These are phyloP conservation scores for Dispira simplex DNA, from an alignment of 192 early-diverging fungal genomes.

Conservation along the genomic window DNA sequence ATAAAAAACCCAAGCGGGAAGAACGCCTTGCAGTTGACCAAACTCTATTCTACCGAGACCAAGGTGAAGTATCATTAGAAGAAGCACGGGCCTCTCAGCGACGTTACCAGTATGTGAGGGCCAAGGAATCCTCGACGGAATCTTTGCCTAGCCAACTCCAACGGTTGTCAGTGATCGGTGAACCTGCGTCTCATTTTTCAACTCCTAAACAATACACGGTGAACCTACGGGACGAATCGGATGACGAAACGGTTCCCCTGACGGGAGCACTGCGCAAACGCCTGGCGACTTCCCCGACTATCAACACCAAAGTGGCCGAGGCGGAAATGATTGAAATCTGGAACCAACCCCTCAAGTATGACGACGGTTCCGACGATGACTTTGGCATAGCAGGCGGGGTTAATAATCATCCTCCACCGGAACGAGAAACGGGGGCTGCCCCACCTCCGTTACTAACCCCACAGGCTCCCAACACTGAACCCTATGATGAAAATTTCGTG, in stretches of 20 bases:
- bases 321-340: constrained; percentile 11
- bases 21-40: not conserved
- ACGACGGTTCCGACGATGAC: not conserved
- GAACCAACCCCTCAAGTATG: constrained; percentile 10
- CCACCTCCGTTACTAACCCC: too few species aligned
- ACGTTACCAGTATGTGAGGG: not conserved
- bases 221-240: not conserved
- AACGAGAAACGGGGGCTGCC: too few species aligned
- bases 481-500: too few species aligned
- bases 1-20: not conserved
- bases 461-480: too few species aligned
- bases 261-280: not conserved
- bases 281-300: constrained; percentile 6
- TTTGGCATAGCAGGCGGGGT: too few species aligned
- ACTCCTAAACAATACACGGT: constrained; percentile 1
- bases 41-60: not conserved
- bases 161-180: not conserved
- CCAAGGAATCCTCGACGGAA: not conserved
- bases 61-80: constrained; percentile 1
- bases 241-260: not conserved
- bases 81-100: not conserved
- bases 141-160: not conserved
- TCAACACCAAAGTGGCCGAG: constrained; percentile 10
- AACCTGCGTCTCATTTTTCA: not conserved
- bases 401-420: too few species aligned